Base-by-base conservation (phyloP, 768 basidiomycete species). In the Lentinula lateritia region DNA sequence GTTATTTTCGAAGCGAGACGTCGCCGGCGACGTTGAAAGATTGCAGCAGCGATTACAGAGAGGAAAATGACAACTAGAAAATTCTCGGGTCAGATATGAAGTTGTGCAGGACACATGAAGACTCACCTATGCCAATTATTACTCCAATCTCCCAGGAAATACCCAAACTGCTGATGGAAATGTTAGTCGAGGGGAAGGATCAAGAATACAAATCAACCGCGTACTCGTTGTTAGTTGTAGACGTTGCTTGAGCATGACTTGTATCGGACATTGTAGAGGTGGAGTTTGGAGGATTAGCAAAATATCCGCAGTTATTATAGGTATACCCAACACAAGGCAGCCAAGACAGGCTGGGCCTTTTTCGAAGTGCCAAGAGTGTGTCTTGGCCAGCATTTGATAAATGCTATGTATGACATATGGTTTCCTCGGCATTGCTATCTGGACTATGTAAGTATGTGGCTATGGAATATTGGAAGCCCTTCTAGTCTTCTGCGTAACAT, bases 81-180 rank as follows among this genome's bases (percentile, higher is more conserved):
- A 15, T 12, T 15, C 5, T 28, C 23, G 20, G 43, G 38, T 7
- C 39, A 43, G 18, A 20, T 42, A 39, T 13, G 23, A n/a, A 36
- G 16, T 12, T 16, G 12, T 13, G 16, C 53, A 39, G 36, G 16
- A 7, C 13, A 39, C 38, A 36, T 32, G 8, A 13, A 36, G 46
- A 62, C 68, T 20, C 50, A 72, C 72, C 63, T 20, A 70, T 58
- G 12, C 66, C 61, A 7, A 67, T 66, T 3, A 66, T 67, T 5
- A 73, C 67, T 20, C 67, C 72, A 20, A 69, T 68, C 38, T 71
- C 70, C 72, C 72, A 73, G 5, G 66, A 60, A 16, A 62, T 57
- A n/a, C 63, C 66, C 18, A 72, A 53, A 50, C 69, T 69, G 9
- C 68, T 67, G n/a, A 3, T 9, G 38, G 35, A 43, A 10, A 18